Evolutionary conservation across 495 filamentous ascomycete species (phyloP), one percentile per base, ranked within the genome.

Genomic region (Glonium stellatum): DNA sequence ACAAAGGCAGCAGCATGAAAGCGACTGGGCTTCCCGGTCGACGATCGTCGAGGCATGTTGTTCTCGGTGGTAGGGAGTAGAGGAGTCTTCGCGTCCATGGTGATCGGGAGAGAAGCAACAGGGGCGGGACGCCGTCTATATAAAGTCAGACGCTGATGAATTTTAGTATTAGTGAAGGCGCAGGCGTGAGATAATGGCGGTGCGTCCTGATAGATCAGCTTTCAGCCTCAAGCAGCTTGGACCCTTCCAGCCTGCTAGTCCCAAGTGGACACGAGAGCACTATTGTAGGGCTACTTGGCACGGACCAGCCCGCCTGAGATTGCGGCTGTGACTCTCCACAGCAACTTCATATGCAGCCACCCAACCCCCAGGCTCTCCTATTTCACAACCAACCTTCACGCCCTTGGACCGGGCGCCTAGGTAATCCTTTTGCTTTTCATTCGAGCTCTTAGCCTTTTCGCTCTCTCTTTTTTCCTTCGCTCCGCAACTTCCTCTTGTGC

Each of bases 1-100:
- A 50, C 55, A 27, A 65, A 60, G 15, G 60, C 59, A 18, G 63
- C 57, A 11, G 55, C 54, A 53, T 66, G 63, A 56, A 63, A 63
- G 37, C 61, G 57, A 12, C 21, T 44, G 44, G 58, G 59, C 15
- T 55, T 54, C n/a, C 42, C 57, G 21, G 57, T 23, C 11, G 48
- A 23, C 12, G 57, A 50, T 37, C 58, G 56, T 18, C 51, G 63
- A 9, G 39, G 50, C 59, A 58, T 58, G 11, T 37, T 15, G 23
- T 12, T 18, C 22, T 56, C 50, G 34, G 61, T 62, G 10, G 39
- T 52, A 18, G 65, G 65, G 54, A 67, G 57, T 11, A 64, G 61
- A 9, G 65, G 61, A 5, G 49, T 51, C 27, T 67, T 67, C 8
- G 55, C 34, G 48, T 67, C 61, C 65, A 67, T 67, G 8, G 58